These are phyloP conservation scores for Zoysia pacifica DNA, from an alignment of 176 grass and related monocot genomes.

Conservation along the genomic window DNA sequence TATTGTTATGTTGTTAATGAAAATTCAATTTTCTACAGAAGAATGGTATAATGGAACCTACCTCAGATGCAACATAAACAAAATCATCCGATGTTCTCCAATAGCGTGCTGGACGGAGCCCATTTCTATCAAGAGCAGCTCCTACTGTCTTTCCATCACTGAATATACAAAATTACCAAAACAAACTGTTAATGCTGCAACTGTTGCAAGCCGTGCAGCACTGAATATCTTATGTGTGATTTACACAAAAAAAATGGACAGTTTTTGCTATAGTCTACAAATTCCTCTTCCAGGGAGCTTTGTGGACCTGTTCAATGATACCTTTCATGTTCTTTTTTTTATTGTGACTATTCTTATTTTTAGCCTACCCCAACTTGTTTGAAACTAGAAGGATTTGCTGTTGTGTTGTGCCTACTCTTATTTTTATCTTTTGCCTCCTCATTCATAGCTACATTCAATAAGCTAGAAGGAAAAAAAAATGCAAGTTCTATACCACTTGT, in stretches of 20 bases:
- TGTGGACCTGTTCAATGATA: constrained; percentile 8
- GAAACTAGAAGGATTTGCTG: too few relatives aligned
- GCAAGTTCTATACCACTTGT: not conserved
- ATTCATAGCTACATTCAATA: constrained; percentile 8
- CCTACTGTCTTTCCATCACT: constrained; percentile 99
- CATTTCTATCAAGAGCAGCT: constrained; percentile 97
- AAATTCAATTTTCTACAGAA: constrained; percentile 33
- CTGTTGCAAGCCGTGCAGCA: constrained; percentile 29
- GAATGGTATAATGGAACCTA: constrained; percentile 46
- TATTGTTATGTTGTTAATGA: constrained; percentile 26
- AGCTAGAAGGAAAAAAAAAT: constrained; percentile 9
- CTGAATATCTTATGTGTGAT: constrained; percentile 15
- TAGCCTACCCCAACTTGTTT: too few relatives aligned
- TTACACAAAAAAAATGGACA: not conserved
- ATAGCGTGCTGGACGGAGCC: constrained; percentile 98
- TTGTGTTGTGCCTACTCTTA: not conserved
- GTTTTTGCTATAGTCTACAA: not conserved
- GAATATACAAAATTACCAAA: constrained; percentile 44
- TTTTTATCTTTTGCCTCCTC: constrained; percentile 8
- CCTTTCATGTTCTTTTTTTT: not conserved
- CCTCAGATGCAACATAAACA: constrained; percentile 99
- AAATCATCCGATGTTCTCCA: constrained; percentile 97
- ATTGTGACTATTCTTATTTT: not conserved
- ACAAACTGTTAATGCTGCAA: constrained; percentile 24
- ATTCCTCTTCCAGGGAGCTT: not conserved